Base-by-base conservation (phyloP, 257 asterid species). In the Solanum dulcamara region DNA sequence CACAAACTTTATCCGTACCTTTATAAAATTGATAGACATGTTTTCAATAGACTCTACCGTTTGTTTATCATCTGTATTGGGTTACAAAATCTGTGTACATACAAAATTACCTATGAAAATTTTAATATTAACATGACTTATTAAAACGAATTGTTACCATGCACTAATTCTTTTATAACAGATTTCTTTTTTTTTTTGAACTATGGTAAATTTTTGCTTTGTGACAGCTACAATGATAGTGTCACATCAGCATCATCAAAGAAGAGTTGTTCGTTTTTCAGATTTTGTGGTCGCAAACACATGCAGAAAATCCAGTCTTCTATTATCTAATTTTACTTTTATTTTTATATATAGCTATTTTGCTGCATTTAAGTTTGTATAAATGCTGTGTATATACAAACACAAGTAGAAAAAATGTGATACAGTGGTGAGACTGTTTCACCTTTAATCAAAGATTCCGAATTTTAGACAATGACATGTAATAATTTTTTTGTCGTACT, bases 31-130 rank as follows among this genome's bases (percentile, higher is more conserved):
- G 4, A 20, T 3, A 32, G 0, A 67, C n/a, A 7, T 0, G 0
- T 32, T 32, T 67, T 3, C 1, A 0, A 40, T n/a, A 38, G 1
- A 40, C 3, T 0, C 3, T 7, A 14, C 6, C 0, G 0, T 32
- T n/a, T 40, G 3, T 12, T 72, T 24, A 72, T 26, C 30, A 40
- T 72, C 81, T 72, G 12, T 38, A n/a, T 72, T 40, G 55, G 40
- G 55, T 72, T 72, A n/a, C 11, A 1, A 74, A 42, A 42, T 72
- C 3, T n/a, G 81, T 14, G n/a, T n/a, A 11, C 20, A n/a, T 12
- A 42, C 32, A 72, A 7, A 24, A 44, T 15, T 66, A 7, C 24
- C n/a, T 32, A 32, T 66, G 75, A 66, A 15, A 22, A 6, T 0
- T 28, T 60, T 60, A 10, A 10, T 24, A 24, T 26, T 11, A 24